Percentiles rank a stretch among this genome's conserved stretches.
These are phyloP conservation scores for Periconia digitata DNA, from an alignment of 2,329 filamentous ascomycete genomes.

Conservation along the genomic window DNA sequence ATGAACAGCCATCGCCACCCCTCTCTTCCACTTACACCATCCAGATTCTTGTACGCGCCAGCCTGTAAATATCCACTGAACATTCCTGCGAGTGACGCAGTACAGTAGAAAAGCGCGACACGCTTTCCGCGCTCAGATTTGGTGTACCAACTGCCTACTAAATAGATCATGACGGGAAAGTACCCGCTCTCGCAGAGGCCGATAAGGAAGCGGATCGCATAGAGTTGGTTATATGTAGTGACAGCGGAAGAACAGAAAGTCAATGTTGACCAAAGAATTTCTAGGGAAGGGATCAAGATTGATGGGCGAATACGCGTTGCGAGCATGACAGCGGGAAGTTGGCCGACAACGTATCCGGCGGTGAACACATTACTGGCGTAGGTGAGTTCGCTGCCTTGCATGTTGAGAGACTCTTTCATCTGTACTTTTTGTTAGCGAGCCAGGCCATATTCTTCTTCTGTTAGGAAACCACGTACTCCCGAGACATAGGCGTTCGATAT, in stretches of 20 bases:
- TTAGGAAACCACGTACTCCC: conserved; percentile 17
- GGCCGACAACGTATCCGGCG: conserved; percentile 31
- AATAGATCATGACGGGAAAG: conserved; percentile 33
- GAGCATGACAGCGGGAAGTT: conserved; percentile 32
- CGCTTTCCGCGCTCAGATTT: conserved; percentile 37
- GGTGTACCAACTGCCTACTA: conserved; percentile 49
- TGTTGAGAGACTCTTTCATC: conserved; percentile 33
- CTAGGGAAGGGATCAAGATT: conserved; percentile 34
- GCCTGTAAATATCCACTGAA: conserved; percentile 39
- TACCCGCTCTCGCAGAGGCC: conserved; percentile 29
- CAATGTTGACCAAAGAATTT: conserved; percentile 29
- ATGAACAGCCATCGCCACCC: conserved; percentile 37
- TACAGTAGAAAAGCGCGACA: conserved; percentile 36
- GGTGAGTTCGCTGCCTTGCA: conserved; percentile 35
- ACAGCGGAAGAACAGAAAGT: conserved; percentile 23
- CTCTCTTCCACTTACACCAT: conserved; percentile 25
- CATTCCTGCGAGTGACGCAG: conserved; percentile 35
- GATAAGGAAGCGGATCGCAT: conserved; percentile 38
- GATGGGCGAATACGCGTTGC: conserved; percentile 26
- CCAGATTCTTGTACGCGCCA: conserved; percentile 33
- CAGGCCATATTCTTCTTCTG: not conserved
- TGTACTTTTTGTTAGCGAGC: not conserved
- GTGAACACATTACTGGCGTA: conserved; percentile 32
- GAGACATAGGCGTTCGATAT: conserved; percentile 35
- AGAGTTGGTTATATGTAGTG: conserved; percentile 30